These are phyloP conservation scores for Fomes fomentarius DNA, from an alignment of 1,284 basidiomycete species.

Conservation along the genomic window DNA sequence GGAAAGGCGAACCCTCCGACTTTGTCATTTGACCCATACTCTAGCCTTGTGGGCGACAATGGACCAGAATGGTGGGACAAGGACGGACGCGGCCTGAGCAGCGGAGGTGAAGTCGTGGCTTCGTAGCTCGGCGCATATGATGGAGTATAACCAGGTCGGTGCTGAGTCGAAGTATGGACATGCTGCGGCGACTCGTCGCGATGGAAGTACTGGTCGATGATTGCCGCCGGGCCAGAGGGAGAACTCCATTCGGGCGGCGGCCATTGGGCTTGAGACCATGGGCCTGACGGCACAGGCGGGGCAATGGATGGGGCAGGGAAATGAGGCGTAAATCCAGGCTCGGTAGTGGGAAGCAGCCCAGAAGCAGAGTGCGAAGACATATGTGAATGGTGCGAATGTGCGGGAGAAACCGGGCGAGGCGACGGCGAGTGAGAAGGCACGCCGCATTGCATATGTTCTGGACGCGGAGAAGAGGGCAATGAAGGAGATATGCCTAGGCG, in stretches of 20 bases:
- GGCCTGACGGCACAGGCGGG: conserved; percentile 11
- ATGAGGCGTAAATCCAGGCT: conserved; percentile 11
- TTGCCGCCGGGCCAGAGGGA: conserved; percentile 11
- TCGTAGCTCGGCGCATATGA: conserved; percentile 11
- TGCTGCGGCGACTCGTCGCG: not conserved
- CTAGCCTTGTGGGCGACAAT: not conserved
- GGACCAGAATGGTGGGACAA: conserved; percentile 16
- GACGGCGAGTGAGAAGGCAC: conserved; percentile 20
- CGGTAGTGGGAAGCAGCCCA: conserved; percentile 1
- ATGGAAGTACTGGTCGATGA: conserved; percentile 6
- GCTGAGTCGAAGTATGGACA: conserved; percentile 1
- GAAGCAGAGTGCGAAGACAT: conserved; percentile 17
- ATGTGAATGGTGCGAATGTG: conserved; percentile 18
- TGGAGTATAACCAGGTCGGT: conserved; percentile 12
- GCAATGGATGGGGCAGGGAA: conserved; percentile 11
- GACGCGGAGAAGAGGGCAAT: conserved; percentile 10
- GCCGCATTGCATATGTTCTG: conserved; percentile 7
- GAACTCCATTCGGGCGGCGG: conserved; percentile 50
- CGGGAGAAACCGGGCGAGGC: conserved; percentile 15
- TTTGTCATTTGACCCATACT: conserved; percentile 2
- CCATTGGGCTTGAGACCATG: conserved; percentile 43
- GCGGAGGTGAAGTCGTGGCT: conserved; percentile 6
- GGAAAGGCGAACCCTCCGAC: conserved; percentile 29
- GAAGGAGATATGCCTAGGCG: conserved; percentile 11
- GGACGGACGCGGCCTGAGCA: conserved; percentile 24